Evolutionary conservation across 2,329 filamentous ascomycete species (phyloP).

Genomic region (Cordyceps pruinosa): DNA sequence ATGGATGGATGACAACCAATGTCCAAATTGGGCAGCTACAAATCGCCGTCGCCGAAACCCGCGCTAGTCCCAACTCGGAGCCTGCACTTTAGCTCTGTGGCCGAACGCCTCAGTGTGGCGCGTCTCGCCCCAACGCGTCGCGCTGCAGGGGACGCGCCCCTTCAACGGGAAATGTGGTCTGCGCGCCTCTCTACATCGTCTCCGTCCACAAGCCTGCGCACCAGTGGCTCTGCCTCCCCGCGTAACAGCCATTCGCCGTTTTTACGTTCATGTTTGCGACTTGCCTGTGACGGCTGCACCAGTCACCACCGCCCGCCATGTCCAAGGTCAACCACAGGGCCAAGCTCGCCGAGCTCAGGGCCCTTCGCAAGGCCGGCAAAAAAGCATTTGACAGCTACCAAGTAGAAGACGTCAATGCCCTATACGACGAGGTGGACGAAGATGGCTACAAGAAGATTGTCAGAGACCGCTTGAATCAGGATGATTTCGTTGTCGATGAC

Average conservation of each 20-base stretch:
- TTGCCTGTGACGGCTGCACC: neutral
- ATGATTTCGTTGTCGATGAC: constrained; percentile 98
- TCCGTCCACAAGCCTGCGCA: neutral
- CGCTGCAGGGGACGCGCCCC: constrained; percentile 1
- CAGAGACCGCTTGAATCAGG: constrained; percentile 76
- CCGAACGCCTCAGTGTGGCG: neutral
- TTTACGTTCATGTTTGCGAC: neutral
- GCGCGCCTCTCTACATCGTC: neutral
- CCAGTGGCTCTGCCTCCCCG: neutral
- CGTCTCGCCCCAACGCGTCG: constrained; percentile 11
- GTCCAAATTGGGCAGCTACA: neutral
- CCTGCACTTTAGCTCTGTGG: neutral
- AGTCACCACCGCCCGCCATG: constrained; percentile 23
- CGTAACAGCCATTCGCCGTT: neutral
- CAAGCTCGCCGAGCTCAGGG: constrained; percentile 71
- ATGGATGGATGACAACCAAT: neutral
- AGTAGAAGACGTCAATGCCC: constrained; percentile 71
- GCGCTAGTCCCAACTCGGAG: neutral
- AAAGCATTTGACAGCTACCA: constrained; percentile 84
- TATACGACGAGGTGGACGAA: constrained; percentile 96
- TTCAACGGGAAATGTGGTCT: neutral
- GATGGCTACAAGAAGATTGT: constrained; percentile 97
- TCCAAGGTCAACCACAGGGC: constrained; percentile 34
- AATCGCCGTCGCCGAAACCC: neutral
- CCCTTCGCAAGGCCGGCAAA: constrained; percentile 81